Base-by-base conservation (phyloP, 805 yeast genomes). In the Ogataea populi-albae region DNA sequence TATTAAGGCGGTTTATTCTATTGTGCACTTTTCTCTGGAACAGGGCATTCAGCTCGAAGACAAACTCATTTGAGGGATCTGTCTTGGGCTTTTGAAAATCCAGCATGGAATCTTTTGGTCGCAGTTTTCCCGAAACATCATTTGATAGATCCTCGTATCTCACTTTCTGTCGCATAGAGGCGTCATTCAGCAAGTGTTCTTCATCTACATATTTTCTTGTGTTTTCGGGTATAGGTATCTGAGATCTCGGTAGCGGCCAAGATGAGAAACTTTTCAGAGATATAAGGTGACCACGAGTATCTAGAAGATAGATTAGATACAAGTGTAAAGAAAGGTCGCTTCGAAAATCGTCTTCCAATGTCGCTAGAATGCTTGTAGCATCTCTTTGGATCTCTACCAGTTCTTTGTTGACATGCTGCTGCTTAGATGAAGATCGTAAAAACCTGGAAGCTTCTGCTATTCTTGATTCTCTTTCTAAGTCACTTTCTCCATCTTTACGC, bases 301-400 rank as follows among this genome's bases (percentile, higher is more conserved):
- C 71, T 35, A 69, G 55, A 19, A 84, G 60, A 39, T 65, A 64
- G 0, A 79, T 53, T 17, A 83, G 71, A 53, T 81, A 85, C 3
- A 86, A 57, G 57, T 85, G 95, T 2, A 76, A 50, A 1, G 82
- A 71, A 20, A 84, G 58, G 55, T 85, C 88, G 9, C 57, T 57
- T 21, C 78, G 57, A 40, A 69, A 74, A 2, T 68, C 68, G 10
- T 62, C 62, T 45, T 81, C 86, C 17, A 79, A 46, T 5, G 56
- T 45, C n/a, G 57, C 42, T 8, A 71, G 29, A 17, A 66, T 36
- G 28, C 38, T 34, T 10, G 30, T 32, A 3, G 45, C 45, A 15
- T 55, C 52, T 26, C 32, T 36, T 27, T 49, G 32, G 3, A 44
- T 36, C n/a, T 34, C 36, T 3, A 23, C 21, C 8, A 38, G 33